Conservation (phyloP, 352 stramenopile genomes). For the Globisporangium cederbergense region DNA sequence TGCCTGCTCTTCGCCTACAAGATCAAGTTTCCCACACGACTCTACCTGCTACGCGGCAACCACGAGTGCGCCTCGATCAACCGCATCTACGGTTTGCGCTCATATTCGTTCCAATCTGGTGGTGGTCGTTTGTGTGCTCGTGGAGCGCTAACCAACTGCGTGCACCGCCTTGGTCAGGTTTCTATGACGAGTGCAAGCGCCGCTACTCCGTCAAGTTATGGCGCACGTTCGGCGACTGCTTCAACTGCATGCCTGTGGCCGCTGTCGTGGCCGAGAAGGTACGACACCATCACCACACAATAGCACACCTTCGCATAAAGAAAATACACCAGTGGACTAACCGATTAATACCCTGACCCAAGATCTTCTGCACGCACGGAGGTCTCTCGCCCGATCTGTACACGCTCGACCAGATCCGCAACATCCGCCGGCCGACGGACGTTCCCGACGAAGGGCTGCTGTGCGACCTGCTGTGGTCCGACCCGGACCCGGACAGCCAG, state of each 20-base stretch:
- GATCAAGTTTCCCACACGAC: slow-evolving; percentile 84
- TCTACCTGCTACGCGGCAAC: slow-evolving; percentile 83
- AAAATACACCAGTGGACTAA: too few species aligned
- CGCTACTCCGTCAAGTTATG: slow-evolving; percentile 92
- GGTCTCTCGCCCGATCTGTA: slow-evolving; percentile 93
- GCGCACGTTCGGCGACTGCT: slow-evolving; percentile 96
- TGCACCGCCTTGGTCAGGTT: slow-evolving; percentile 42
- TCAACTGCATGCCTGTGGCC: slow-evolving; percentile 97
- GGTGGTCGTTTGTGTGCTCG: not conserved
- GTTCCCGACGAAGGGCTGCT: slow-evolving; percentile 83
- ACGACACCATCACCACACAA: not conserved
- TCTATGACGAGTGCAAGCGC: slow-evolving; percentile 99
- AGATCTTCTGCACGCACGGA: slow-evolving; percentile 98
- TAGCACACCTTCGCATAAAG: too few species aligned
- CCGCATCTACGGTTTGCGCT: slow-evolving; percentile 55
- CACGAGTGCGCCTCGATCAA: slow-evolving; percentile 83
- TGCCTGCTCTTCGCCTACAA: slow-evolving; percentile 84
- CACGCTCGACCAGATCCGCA: slow-evolving; percentile 96
- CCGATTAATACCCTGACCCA: not conserved
- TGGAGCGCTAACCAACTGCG: not conserved
- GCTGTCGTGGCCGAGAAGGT: slow-evolving; percentile 95
- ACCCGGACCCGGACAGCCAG: slow-evolving; percentile 82
- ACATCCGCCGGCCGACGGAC: slow-evolving; percentile 79
- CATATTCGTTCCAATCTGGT: too few species aligned
- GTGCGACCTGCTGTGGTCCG: slow-evolving; percentile 87